Conservation (phyloP, 768 basidiomycete species). For the Termitomyces sp. region DNA sequence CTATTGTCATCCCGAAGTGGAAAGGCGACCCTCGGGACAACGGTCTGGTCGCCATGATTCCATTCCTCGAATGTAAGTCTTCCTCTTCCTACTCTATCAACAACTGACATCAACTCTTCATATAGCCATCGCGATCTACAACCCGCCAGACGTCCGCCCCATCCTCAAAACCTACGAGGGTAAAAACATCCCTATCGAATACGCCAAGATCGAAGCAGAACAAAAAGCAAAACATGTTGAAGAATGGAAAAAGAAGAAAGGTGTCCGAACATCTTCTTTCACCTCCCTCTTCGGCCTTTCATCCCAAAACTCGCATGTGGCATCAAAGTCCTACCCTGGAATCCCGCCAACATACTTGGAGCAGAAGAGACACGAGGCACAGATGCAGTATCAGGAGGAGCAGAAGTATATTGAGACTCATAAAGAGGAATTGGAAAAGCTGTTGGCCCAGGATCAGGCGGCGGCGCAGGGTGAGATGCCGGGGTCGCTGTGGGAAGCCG, state of each 20-base stretch:
- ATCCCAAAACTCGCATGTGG: constrained; percentile 11
- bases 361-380: constrained; percentile 49
- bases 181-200: constrained; percentile 87
- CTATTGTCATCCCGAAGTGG: constrained; percentile 84
- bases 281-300: constrained; percentile 37
- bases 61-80: constrained; percentile 85
- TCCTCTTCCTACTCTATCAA: constrained; percentile 2
- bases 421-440: constrained; percentile 41
- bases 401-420: constrained; percentile 47
- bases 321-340: constrained; percentile 18
- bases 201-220: constrained; percentile 84
- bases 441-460: constrained; percentile 35
- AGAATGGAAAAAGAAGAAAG: constrained; percentile 67
- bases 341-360: constrained; percentile 52
- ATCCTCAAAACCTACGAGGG: constrained; percentile 82
- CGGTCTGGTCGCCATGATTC: constrained; percentile 89
- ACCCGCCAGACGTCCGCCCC: constrained; percentile 81
- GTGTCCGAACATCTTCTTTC: constrained; percentile 32
- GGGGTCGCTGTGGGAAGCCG: constrained; percentile 45
- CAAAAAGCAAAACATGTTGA: constrained; percentile 74
- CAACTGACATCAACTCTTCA: not conserved
- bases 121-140: constrained; percentile 89
- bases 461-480: constrained; percentile 37
- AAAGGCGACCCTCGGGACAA: constrained; percentile 65
- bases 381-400: constrained; percentile 45